Percentiles rank a stretch among this genome's conserved stretches.
phyloP scores from a whole-genome alignment of 1,139 yeast species.

The Blastobotrys aristatus region DNA sequence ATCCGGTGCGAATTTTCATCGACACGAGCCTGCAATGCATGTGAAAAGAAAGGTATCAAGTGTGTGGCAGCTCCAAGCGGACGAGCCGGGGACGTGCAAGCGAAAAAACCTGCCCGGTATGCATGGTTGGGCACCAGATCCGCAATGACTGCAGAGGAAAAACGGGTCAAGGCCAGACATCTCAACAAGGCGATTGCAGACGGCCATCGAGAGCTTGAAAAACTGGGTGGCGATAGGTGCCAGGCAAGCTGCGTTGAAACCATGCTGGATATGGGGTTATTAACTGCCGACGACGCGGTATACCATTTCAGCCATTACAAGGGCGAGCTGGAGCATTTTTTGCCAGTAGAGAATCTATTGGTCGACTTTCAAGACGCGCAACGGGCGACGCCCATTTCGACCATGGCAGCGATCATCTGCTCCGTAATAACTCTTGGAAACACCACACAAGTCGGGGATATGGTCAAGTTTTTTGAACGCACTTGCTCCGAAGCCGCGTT shows the following conservation, averaged over 20 bases:
- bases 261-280: not conserved
- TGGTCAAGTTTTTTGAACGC: constrained; percentile 3
- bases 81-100: not conserved
- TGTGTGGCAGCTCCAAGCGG: constrained; percentile 5
- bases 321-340: not conserved
- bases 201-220: not conserved
- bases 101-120: not conserved
- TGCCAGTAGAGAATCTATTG: not conserved
- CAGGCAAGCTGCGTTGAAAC: not conserved
- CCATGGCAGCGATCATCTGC: constrained; percentile 3
- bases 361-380: not conserved
- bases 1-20: constrained; percentile 11
- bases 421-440: not conserved
- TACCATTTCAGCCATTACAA: constrained; percentile 1
- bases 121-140: constrained; percentile 8
- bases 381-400: not conserved
- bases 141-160: not conserved
- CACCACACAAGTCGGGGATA: not conserved
- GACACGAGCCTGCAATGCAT: constrained; percentile 3
- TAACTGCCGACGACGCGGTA: constrained; percentile 3
- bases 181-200: constrained; percentile 1
- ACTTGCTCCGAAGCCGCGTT: not conserved
- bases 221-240: not conserved
- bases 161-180: constrained; percentile 1
- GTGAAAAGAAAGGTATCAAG: constrained; percentile 2